A percentile compares a stretch with the other conserved stretches of the same genome.
phyloP scores from a whole-genome alignment of 73 alveolate genomes.

The Paramecium tetraurelia region DNA sequence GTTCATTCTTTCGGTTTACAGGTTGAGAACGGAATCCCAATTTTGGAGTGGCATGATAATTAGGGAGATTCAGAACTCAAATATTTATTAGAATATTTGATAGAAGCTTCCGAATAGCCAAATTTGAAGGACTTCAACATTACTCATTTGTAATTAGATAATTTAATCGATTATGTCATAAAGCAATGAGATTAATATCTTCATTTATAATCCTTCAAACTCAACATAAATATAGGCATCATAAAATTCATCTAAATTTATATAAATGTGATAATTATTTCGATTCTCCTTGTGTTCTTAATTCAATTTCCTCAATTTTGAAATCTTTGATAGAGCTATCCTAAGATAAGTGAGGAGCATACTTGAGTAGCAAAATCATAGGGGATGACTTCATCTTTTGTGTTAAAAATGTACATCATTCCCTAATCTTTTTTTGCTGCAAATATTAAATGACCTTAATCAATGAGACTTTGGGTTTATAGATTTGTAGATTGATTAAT shows the following conservation, averaged over 20 bases:
- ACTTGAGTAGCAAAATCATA: neutral
- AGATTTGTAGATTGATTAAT: neutral
- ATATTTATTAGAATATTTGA: conserved; percentile 64
- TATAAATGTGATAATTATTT: neutral
- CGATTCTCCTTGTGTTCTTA: neutral
- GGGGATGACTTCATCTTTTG: conserved; percentile 9
- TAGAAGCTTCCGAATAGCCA: conserved; percentile 12
- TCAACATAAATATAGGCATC: neutral
- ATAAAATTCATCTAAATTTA: neutral
- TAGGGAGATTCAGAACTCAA: conserved; percentile 68
- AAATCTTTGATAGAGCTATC: neutral
- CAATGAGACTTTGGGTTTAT: neutral
- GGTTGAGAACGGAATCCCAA: conserved; percentile 75
- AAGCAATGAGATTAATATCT: neutral
- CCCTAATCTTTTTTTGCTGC: conserved; percentile 18
- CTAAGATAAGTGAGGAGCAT: neutral
- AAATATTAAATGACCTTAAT: neutral
- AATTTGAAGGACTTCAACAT: conserved; percentile 65
- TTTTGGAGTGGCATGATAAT: conserved; percentile 72
- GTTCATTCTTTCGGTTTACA: conserved; percentile 72
- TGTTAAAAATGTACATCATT: neutral
- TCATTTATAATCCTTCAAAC: neutral
- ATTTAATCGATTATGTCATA: neutral
- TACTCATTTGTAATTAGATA: neutral
- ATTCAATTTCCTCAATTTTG: neutral